These are phyloP conservation scores for Diaporthe ampelina DNA, from an alignment of 2,329 filamentous ascomycete species.

Conservation along the genomic window DNA sequence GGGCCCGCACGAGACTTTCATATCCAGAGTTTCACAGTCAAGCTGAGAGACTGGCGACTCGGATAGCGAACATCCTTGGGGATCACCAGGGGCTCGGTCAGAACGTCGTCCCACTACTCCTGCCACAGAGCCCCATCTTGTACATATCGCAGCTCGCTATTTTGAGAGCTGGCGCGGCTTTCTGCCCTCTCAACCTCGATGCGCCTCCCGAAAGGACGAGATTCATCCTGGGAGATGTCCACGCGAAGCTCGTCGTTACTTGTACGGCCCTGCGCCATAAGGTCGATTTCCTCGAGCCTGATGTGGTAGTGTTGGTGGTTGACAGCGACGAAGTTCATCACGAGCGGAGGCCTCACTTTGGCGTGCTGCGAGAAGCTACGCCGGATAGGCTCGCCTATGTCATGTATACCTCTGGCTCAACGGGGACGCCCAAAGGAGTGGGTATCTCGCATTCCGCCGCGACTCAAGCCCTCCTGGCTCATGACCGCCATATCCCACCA, in stretches of 20 bases:
- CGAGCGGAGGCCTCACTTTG: too few species aligned
- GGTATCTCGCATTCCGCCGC: constrained; percentile 83
- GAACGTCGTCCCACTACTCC: constrained; percentile 79
- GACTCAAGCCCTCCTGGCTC: constrained; percentile 85
- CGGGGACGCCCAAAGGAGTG: constrained; percentile 90
- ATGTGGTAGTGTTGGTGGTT: constrained; percentile 54
- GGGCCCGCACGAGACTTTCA: constrained; percentile 62
- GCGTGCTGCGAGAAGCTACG: constrained; percentile 39
- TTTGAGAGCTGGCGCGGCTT: constrained; percentile 85
- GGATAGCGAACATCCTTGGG: constrained; percentile 30
- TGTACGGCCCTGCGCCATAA: constrained; percentile 61
- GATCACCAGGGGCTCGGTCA: constrained; percentile 45
- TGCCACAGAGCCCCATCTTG: constrained; percentile 82
- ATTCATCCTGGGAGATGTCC: constrained; percentile 86
- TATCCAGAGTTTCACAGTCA: constrained; percentile 72
- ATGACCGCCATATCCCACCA: constrained; percentile 80
- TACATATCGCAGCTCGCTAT: constrained; percentile 85
- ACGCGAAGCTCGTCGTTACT: constrained; percentile 77
- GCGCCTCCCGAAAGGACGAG: constrained; percentile 81
- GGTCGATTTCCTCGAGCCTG: constrained; percentile 52
- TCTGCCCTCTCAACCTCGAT: constrained; percentile 87
- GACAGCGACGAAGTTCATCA: constrained; percentile 42
- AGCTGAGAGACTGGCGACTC: constrained; percentile 32
- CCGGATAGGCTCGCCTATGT: constrained; percentile 79
- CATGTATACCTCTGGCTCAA: constrained; percentile 94